phyloP scores from a whole-genome alignment of 176 grass and related monocot species.

The Triticum monococcum region DNA sequence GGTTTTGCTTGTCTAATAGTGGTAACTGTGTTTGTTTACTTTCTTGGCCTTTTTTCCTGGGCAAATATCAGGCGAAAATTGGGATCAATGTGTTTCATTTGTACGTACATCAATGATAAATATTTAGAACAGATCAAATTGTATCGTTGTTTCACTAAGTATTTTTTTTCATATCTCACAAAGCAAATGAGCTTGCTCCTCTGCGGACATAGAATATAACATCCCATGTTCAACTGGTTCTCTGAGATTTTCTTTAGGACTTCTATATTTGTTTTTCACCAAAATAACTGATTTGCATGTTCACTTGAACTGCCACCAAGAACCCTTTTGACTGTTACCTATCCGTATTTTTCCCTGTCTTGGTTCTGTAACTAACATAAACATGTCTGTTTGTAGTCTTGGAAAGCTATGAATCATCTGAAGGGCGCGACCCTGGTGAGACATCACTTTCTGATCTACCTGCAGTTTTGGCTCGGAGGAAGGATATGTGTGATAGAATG shows the following conservation, averaged over 20 bases:
- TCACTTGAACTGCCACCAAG: not conserved
- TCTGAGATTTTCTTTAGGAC: not conserved
- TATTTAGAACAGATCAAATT: not conserved
- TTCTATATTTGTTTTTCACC: not conserved
- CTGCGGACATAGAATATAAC: not conserved
- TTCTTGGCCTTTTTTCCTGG: not conserved
- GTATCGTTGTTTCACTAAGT: not conserved
- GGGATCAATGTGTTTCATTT: not conserved
- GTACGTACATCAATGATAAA: not conserved
- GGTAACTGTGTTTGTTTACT: not conserved
- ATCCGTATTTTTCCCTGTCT: not conserved
- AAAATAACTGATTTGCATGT: not conserved
- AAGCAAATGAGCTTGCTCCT: not conserved
- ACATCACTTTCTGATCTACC: slow-evolving; percentile 63
- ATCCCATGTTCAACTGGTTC: not conserved
- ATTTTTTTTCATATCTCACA: not conserved
- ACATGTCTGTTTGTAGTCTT: slow-evolving; percentile 46
- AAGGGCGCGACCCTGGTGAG: slow-evolving; percentile 58
- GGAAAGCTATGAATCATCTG: slow-evolving; percentile 72
- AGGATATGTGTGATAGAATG: slow-evolving; percentile 83
- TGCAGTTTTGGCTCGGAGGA: slow-evolving; percentile 59
- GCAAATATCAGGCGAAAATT: not conserved
- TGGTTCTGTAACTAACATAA: not conserved
- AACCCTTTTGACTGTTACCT: not conserved
- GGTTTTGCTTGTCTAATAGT: not conserved